These are phyloP conservation scores for Colletotrichum agaves DNA, from an alignment of 2,329 filamentous ascomycete genomes.

Conservation along the genomic window DNA sequence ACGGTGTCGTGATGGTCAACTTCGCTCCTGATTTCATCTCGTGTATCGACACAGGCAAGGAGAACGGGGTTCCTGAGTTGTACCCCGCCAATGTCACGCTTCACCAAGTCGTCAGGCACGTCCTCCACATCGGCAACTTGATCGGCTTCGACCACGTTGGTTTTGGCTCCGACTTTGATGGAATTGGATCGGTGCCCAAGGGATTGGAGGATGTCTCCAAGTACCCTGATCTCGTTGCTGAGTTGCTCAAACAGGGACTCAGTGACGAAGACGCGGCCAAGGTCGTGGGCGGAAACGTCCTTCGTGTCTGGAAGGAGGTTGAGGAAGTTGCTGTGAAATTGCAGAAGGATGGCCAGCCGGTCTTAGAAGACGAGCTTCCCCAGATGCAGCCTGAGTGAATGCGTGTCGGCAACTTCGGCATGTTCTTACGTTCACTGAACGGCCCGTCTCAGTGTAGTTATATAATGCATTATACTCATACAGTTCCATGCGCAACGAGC, in stretches of 20 bases:
- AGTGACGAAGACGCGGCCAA: slow-evolving; percentile 79
- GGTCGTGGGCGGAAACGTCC: slow-evolving; percentile 81
- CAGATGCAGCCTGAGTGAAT: not conserved
- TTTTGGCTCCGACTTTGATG: slow-evolving; percentile 91
- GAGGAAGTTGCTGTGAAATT: slow-evolving; percentile 76
- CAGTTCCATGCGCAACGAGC: slow-evolving; percentile 21
- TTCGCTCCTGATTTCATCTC: slow-evolving; percentile 86
- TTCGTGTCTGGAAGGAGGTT: slow-evolving; percentile 85
- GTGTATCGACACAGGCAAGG: slow-evolving; percentile 69
- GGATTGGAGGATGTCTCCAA: slow-evolving; percentile 89
- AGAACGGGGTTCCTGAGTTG: slow-evolving; percentile 74
- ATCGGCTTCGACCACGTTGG: slow-evolving; percentile 92
- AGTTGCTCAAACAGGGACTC: slow-evolving; percentile 78
- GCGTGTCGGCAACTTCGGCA: not conserved
- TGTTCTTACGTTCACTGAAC: not conserved
- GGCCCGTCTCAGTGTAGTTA: slow-evolving; percentile 7
- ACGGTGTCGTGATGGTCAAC: slow-evolving; percentile 90
- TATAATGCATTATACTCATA: slow-evolving; percentile 37
- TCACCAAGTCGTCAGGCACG: slow-evolving; percentile 81
- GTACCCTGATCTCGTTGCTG: slow-evolving; percentile 81
- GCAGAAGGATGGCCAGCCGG: slow-evolving; percentile 65
- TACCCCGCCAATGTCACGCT: slow-evolving; percentile 78
- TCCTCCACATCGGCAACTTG: slow-evolving; percentile 81
- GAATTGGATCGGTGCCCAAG: slow-evolving; percentile 71
- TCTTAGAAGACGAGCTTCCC: slow-evolving; percentile 64